phyloP scores from a whole-genome alignment of 2,329 filamentous ascomycete species.

The Monilinia laxa region DNA sequence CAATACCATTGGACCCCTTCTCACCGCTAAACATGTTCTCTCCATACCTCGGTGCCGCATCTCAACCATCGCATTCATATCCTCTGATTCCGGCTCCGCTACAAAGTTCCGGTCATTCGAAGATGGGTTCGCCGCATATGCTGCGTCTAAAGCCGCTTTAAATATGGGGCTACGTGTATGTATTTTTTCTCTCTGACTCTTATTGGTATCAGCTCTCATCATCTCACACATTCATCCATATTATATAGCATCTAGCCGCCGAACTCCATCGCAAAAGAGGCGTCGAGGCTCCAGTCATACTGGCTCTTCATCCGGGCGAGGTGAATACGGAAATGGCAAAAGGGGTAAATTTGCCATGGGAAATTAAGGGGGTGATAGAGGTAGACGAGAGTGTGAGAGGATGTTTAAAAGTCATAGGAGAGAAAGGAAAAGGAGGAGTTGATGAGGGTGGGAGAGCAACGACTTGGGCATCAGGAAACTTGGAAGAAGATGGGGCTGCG shows the following conservation, averaged over 20 bases:
- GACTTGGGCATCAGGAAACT: slow-evolving; percentile 2
- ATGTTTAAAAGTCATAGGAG: slow-evolving; percentile 3
- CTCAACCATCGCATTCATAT: slow-evolving; percentile 54
- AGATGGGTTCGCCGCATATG: slow-evolving; percentile 58
- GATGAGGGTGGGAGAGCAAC: slow-evolving; percentile 2
- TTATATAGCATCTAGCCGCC: slow-evolving; percentile 2
- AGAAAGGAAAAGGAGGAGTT: slow-evolving; percentile 10
- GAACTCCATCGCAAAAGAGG: not conserved
- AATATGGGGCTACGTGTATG: slow-evolving; percentile 51
- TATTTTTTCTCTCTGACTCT: not conserved
- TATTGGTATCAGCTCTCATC: not conserved
- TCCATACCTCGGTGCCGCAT: slow-evolving; percentile 28
- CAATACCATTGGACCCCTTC: slow-evolving; percentile 59
- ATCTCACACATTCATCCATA: not conserved
- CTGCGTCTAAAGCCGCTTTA: slow-evolving; percentile 55
- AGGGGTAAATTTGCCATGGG: not conserved
- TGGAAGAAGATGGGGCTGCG: not conserved
- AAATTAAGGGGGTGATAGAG: not conserved
- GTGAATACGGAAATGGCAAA: slow-evolving; percentile 9
- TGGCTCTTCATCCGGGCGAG: slow-evolving; percentile 13
- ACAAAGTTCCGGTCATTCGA: slow-evolving; percentile 53
- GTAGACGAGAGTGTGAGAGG: not conserved
- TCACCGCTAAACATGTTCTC: slow-evolving; percentile 54
- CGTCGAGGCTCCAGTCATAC: not conserved
- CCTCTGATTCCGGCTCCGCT: slow-evolving; percentile 55